phyloP scores from a whole-genome alignment of 306 rosid species.

The Cyamopsis tetragonoloba region DNA sequence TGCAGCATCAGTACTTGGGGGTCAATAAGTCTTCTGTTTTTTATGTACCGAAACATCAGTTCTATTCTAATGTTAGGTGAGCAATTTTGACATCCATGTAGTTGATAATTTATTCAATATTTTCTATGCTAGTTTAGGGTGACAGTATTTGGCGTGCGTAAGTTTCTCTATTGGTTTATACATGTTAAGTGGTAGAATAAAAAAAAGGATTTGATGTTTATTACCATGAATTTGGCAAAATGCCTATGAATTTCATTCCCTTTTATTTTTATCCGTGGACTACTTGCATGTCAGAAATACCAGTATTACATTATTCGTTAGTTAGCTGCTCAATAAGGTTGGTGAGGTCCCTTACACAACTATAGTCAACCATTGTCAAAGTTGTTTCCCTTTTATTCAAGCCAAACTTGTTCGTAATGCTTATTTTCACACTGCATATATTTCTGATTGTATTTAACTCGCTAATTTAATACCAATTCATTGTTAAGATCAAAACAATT shows the following conservation, averaged over 20 bases:
- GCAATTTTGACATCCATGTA: slow-evolving; percentile 29
- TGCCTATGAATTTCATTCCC: slow-evolving; percentile 1
- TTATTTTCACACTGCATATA: background rate
- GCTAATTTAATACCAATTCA: background rate
- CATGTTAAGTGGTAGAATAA: slow-evolving; percentile 22
- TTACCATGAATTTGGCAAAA: background rate
- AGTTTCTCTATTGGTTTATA: slow-evolving; percentile 19
- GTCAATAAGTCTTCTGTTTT: slow-evolving; percentile 19
- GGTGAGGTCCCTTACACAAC: background rate
- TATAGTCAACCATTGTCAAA: background rate
- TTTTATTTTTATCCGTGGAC: background rate
- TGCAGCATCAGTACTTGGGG: slow-evolving; percentile 58
- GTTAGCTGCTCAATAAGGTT: slow-evolving; percentile 10
- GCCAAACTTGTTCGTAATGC: background rate
- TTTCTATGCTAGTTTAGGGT: slow-evolving; percentile 10
- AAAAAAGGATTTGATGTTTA: slow-evolving; percentile 18
- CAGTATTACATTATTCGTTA: background rate
- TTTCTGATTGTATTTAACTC: background rate
- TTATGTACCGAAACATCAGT: slow-evolving; percentile 17
- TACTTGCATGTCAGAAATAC: background rate
- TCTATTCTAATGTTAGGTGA: slow-evolving; percentile 23
- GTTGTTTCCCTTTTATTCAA: background rate
- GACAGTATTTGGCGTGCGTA: slow-evolving; percentile 2
- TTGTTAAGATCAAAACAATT: background rate
- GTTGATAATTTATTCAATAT: slow-evolving; percentile 27